Evolutionary conservation across 2,329 filamentous ascomycete species (phyloP), one percentile per base, ranked within the genome.

Genomic region (Paecilomyces sp.): DNA sequence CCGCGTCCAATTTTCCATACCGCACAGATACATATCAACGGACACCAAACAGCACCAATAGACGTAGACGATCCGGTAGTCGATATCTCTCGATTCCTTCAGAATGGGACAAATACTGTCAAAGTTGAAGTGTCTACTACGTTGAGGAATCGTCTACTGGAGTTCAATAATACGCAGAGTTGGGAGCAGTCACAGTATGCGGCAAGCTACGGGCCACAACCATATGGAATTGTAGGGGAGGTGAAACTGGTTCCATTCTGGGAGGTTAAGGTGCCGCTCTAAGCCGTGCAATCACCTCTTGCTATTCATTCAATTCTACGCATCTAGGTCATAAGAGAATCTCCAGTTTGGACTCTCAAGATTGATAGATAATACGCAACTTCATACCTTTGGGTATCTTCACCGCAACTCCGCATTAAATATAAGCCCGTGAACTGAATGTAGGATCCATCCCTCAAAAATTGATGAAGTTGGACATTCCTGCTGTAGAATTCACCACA

Each of bases 181-280:
- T 54, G 52, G 52, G 52, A 54, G 52, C 52, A 54, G 52, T 54
- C 52, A 11, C n/a, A 28, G 52, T 54, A 54, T 54, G 52, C 52
- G 22, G 52, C 24, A 6, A 28, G 52, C 22, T 54, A 54, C 25
- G 52, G 52, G 13, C 22, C 52, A 22, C 52, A 54, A 22, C 52
- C 52, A 22, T 54, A 54, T 54, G 52, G 52, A 4, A 15, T 54
- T 25, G 52, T 54, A 15, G 52, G 52, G 52, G 30, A 25, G n/a
- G 52, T 54, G 18, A 15, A 54, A 22, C 22, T 54, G 22, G 52
- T 54, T n/a, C 52, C 52, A 22, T 25, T 54, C 22, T 22, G 52
- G 52, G 52, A 54, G 22, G 52, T 54, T 8, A 31, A 28, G 18
- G 15, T 28, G 13, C n/a, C 36, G 13, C 36, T 47, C 5, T 47